Evolutionary conservation across 2,329 filamentous ascomycete genomes (phyloP).

Genomic region (Lachnellula willkommii): DNA sequence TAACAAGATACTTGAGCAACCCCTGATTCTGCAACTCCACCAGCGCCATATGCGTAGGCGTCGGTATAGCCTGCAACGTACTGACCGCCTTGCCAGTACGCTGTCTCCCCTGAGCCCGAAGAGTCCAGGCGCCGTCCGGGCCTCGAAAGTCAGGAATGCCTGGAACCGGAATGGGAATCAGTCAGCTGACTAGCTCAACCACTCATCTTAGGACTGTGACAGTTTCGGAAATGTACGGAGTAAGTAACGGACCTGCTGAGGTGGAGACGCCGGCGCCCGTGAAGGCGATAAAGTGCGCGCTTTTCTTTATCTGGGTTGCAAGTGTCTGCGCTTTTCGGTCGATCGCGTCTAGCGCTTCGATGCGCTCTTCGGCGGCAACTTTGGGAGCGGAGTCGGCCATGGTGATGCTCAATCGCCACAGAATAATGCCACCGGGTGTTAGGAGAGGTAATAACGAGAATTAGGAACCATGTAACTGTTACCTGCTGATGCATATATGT

Average conservation of each 20-base stretch:
- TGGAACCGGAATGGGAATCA: constrained; percentile 25
- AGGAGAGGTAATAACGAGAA: no score
- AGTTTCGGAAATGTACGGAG: background rate
- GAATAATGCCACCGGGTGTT: no score
- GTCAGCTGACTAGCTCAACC: background rate
- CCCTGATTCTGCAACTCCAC: constrained; percentile 39
- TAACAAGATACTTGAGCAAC: constrained; percentile 40
- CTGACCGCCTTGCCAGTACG: constrained; percentile 30
- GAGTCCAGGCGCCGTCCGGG: constrained; percentile 42
- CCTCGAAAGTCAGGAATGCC: constrained; percentile 46
- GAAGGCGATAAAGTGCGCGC: constrained; percentile 43
- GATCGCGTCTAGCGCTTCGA: constrained; percentile 28
- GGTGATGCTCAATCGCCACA: background rate
- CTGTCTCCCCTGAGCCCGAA: constrained; percentile 38
- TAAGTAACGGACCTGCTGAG: constrained; percentile 35
- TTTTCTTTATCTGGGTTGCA: constrained; percentile 35
- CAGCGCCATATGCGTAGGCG: constrained; percentile 43
- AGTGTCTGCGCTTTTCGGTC: constrained; percentile 36
- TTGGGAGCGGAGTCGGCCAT: constrained; percentile 20
- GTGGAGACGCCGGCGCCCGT: constrained; percentile 45
- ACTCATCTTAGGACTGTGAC: background rate
- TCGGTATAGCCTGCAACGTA: constrained; percentile 42
- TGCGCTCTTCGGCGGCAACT: constrained; percentile 22
- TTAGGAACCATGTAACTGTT: no score
- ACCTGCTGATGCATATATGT: no score